Conservation (phyloP, 208 protist genomes). For the Endotrypanum monterogeii region DNA sequence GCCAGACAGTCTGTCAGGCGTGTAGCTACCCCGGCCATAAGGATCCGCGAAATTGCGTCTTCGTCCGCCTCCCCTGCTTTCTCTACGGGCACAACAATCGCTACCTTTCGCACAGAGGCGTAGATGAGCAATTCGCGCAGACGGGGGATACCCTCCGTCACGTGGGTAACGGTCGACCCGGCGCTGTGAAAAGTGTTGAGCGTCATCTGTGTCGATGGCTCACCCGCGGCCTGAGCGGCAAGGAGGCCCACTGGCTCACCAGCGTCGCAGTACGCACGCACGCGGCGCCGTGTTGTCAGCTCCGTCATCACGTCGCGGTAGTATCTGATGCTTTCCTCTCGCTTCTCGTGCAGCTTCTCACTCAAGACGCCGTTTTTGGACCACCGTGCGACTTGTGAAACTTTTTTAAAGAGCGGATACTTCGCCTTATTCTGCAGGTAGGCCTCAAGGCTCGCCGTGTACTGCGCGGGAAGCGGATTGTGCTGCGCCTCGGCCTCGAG, state of each 20-base stretch:
- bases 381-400: slow-evolving; percentile 83
- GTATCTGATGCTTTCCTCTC: slow-evolving; percentile 56
- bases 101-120: slow-evolving; percentile 88
- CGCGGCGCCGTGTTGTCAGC: slow-evolving; percentile 53
- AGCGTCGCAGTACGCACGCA: slow-evolving; percentile 83
- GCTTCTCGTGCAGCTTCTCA: slow-evolving; percentile 70
- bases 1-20: slow-evolving; percentile 77
- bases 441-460: slow-evolving; percentile 41
- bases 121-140: slow-evolving; percentile 99
- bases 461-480: slow-evolving; percentile 59
- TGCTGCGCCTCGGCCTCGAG: slow-evolving; percentile 37
- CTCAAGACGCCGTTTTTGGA: slow-evolving; percentile 35
- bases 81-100: slow-evolving; percentile 88
- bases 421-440: slow-evolving; percentile 66
- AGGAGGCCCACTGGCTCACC: slow-evolving; percentile 98
- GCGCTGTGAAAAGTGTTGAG: slow-evolving; percentile 99
- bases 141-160: slow-evolving; percentile 99
- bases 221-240: slow-evolving; percentile 98
- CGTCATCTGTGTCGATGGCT: slow-evolving; percentile 99
- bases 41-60: slow-evolving; percentile 50
- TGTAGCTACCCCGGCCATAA: slow-evolving; percentile 61
- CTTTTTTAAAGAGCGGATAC: slow-evolving; percentile 75
- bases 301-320: slow-evolving; percentile 62
- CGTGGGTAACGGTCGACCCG: slow-evolving; percentile 98
- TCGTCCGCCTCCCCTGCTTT: slow-evolving; percentile 61